Percentiles rank a stretch among this genome's conserved stretches.
These are phyloP conservation scores for Limnomonas spitsbergensis DNA, from an alignment of 139 green algal genomes.

Conservation along the genomic window DNA sequence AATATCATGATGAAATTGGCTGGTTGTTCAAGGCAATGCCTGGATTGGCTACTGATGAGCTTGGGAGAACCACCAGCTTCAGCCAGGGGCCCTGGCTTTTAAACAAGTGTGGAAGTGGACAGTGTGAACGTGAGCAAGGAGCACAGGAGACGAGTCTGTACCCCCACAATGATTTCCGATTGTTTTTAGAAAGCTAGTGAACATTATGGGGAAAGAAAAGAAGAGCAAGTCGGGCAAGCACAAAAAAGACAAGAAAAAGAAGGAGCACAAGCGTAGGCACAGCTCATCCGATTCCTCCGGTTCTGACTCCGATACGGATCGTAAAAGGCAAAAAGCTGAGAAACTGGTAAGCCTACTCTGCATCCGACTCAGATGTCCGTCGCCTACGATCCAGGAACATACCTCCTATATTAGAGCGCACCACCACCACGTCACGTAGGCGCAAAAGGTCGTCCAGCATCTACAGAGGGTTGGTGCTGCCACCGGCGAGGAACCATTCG, in stretches of 20 bases:
- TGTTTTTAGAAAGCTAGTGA: too few relatives aligned
- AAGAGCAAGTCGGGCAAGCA: background rate
- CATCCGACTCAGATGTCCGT: background rate
- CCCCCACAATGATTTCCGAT: too few relatives aligned
- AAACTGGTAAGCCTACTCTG: background rate
- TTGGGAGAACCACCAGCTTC: too few relatives aligned
- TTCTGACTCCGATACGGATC: background rate
- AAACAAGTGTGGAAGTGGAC: too few relatives aligned
- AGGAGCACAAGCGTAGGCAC: background rate
- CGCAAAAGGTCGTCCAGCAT: conserved; percentile 37
- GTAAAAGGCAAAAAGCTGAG: background rate
- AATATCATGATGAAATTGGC: too few relatives aligned
- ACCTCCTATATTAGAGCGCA: background rate
- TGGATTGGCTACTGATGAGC: too few relatives aligned
- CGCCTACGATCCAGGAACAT: background rate
- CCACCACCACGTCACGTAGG: conserved; percentile 6
- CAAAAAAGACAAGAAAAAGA: background rate
- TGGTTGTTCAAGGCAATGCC: too few relatives aligned
- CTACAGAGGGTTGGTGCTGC: conserved; percentile 21
- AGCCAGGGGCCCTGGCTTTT: too few relatives aligned
- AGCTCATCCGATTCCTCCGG: background rate
- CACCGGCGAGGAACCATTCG: conserved; percentile 62
- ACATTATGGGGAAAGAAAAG: conserved; percentile 2
- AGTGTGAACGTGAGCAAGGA: too few relatives aligned
- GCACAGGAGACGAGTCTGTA: too few relatives aligned